Percentiles rank a stretch among this genome's conserved stretches.
Conservation (phyloP, 2,329 filamentous ascomycete species). For the Calonectria hawksworthii region DNA sequence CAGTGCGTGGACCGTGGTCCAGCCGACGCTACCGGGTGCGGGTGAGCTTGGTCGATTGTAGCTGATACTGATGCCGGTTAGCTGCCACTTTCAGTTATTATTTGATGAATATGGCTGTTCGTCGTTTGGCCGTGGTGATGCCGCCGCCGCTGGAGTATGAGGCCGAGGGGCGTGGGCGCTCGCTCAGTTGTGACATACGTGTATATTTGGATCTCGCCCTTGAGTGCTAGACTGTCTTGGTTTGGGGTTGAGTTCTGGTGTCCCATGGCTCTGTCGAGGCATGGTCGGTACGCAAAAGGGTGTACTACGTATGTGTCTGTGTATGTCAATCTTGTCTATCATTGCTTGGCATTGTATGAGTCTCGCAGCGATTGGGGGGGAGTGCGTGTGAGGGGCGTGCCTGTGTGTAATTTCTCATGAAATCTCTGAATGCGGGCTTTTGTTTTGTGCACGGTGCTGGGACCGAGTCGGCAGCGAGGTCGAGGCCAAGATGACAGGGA, state of each 20-base stretch:
- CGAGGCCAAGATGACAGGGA: conserved; percentile 6
- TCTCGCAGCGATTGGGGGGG: conserved; percentile 1
- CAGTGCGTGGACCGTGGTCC: conserved; percentile 38
- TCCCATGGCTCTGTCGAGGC: conserved; percentile 12
- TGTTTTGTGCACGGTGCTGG: conserved; percentile 23
- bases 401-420: conserved; percentile 1
- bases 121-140: conserved; percentile 26
- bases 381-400: conserved; percentile 3
- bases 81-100: conserved; percentile 32
- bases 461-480: neutral
- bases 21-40: conserved; percentile 45
- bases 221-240: conserved; percentile 11
- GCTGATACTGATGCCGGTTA: conserved; percentile 35
- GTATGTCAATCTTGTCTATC: conserved; percentile 14
- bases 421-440: conserved; percentile 20
- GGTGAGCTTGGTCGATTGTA: conserved; percentile 41
- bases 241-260: neutral
- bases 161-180: neutral
- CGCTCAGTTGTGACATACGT: neutral
- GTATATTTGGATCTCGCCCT: conserved; percentile 6
- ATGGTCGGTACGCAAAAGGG: conserved; percentile 4
- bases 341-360: conserved; percentile 5
- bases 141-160: conserved; percentile 12
- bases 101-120: conserved; percentile 26
- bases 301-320: conserved; percentile 6